Conservation (phyloP, 441 rosid species). For the Syzygium syzygioides region DNA sequence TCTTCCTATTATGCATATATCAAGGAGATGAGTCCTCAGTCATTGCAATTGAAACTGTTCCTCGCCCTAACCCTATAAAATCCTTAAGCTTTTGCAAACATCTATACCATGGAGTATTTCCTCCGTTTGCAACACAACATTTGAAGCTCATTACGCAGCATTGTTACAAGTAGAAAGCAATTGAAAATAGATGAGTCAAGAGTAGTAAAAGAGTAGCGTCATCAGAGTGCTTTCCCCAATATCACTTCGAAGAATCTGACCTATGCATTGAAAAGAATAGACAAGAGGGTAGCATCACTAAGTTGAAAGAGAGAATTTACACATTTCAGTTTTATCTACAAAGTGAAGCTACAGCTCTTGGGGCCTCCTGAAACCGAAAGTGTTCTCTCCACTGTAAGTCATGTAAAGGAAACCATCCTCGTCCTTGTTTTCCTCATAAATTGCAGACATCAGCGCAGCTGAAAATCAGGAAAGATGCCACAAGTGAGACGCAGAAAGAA, state of each 20-base stretch:
- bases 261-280: not conserved
- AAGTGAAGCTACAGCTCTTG: not conserved
- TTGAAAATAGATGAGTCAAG: not conserved
- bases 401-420: slow-evolving; percentile 74
- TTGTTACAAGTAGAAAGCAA: not conserved
- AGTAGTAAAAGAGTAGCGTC: not conserved
- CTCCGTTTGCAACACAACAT: not conserved
- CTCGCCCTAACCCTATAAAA: not conserved
- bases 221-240: not conserved
- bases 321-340: slow-evolving; percentile 19
- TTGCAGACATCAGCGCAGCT: slow-evolving; percentile 65
- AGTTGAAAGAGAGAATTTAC: slow-evolving; percentile 26
- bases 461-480: not conserved
- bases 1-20: not conserved
- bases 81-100: not conserved
- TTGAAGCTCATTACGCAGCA: not conserved
- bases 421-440: slow-evolving; percentile 59
- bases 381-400: slow-evolving; percentile 74
- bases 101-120: not conserved
- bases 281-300: not conserved
- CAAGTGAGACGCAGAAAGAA: not conserved
- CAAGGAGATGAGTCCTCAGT: not conserved
- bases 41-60: not conserved
- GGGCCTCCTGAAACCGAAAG: slow-evolving; percentile 31
- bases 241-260: not conserved